Conservation (phyloP, 2,329 filamentous ascomycete genomes). For the Fusarium continuum region DNA sequence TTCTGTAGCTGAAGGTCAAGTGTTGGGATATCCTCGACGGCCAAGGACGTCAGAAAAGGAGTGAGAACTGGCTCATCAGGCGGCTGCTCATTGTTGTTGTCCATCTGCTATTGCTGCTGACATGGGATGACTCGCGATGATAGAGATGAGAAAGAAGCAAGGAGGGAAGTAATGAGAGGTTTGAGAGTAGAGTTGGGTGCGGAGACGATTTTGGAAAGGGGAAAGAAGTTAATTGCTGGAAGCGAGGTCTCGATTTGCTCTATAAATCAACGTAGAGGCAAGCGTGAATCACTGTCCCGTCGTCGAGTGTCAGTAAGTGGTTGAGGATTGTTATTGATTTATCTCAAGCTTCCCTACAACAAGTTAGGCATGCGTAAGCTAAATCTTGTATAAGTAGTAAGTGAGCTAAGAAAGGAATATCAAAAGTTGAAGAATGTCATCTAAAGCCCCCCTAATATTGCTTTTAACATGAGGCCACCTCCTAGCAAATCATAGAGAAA, state of each 20-base stretch:
- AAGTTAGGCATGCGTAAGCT: background rate
- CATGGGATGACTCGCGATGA: background rate
- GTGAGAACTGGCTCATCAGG: slow-evolving; percentile 1
- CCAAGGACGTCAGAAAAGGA: background rate
- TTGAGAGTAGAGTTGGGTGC: background rate
- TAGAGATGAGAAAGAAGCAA: background rate
- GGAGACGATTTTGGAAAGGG: background rate
- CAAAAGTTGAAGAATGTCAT: background rate
- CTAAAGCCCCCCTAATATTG: background rate
- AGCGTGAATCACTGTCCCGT: slow-evolving; percentile 13
- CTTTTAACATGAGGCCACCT: background rate
- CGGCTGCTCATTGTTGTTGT: background rate
- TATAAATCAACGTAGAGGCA: background rate
- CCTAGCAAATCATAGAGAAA: background rate
- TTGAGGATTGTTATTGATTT: background rate
- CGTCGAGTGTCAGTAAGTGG: background rate
- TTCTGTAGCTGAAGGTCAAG: background rate
- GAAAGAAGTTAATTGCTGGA: background rate
- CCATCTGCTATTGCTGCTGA: slow-evolving; percentile 8
- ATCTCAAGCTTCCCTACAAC: background rate
- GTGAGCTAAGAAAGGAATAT: background rate
- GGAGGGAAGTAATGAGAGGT: background rate
- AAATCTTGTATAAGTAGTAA: too few species aligned
- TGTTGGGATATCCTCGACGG: slow-evolving; percentile 2
- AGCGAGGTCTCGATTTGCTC: background rate